Percentiles rank a stretch among this genome's conserved stretches.
Evolutionary conservation across 1,284 basidiomycete genomes (phyloP).

Genomic region (Ustilago vetiveriae): DNA sequence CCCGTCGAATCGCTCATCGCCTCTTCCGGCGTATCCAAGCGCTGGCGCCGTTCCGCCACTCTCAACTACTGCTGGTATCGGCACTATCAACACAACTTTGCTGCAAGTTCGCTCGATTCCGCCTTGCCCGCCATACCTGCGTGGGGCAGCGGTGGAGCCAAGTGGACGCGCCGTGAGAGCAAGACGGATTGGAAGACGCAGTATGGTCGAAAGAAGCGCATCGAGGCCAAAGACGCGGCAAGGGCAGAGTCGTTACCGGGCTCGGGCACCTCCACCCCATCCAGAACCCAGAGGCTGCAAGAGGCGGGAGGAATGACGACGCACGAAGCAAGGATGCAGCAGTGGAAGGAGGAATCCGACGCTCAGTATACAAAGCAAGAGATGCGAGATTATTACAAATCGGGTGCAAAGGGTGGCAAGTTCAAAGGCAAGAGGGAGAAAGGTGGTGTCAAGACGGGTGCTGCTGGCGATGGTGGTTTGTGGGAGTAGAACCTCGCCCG

Average conservation of each 20-base stretch:
- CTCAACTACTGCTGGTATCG: conserved; percentile 63
- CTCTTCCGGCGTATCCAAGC: conserved; percentile 51
- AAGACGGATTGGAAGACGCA: conserved; percentile 60
- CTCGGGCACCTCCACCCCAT: conserved; percentile 43
- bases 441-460: conserved; percentile 55
- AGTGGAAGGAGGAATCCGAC: conserved; percentile 53
- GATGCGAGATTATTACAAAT: conserved; percentile 61
- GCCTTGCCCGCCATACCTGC: conserved; percentile 23
- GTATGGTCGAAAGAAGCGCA: conserved; percentile 37
- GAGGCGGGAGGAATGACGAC: conserved; percentile 53
- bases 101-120: conserved; percentile 27
- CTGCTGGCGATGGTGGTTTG: conserved; percentile 48
- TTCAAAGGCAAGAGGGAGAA: conserved; percentile 59
- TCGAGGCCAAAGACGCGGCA: conserved; percentile 46
- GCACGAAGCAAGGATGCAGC: conserved; percentile 47
- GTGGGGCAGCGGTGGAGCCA: conserved; percentile 44
- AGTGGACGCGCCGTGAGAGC: conserved; percentile 60
- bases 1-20: conserved; percentile 45
- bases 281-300: conserved; percentile 50
- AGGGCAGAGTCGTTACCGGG: conserved; percentile 36
- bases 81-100: conserved; percentile 36
- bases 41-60: conserved; percentile 58
- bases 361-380: conserved; percentile 48
- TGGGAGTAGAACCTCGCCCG: conserved; percentile 56
- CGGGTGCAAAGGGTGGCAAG: conserved; percentile 58